These are phyloP conservation scores for Juncus effusus DNA, from an alignment of 176 grass and related monocot species.

Conservation along the genomic window DNA sequence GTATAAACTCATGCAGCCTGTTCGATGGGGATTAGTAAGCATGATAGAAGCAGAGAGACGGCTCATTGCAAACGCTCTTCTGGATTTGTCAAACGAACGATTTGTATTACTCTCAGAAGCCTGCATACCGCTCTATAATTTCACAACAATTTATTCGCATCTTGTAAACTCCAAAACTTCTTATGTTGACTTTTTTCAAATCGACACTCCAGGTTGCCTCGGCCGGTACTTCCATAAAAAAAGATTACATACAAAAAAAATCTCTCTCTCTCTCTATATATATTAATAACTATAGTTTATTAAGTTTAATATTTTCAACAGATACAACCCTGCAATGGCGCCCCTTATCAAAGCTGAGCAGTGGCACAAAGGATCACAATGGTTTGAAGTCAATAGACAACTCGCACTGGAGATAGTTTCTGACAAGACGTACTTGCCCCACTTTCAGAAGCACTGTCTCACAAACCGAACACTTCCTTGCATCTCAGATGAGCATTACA, in stretches of 20 bases:
- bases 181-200: constrained; percentile 21
- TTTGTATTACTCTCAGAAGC: constrained; percentile 41
- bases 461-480: neutral
- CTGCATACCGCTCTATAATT: constrained; percentile 43
- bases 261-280: too few relatives aligned
- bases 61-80: constrained; percentile 32
- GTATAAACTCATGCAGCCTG: constrained; percentile 17
- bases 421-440: constrained; percentile 25
- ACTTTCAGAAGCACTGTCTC: constrained; percentile 31
- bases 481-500: constrained; percentile 39
- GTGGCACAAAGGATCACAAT: constrained; percentile 31
- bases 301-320: too few relatives aligned
- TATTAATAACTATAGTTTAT: too few relatives aligned
- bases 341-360: constrained; percentile 34
- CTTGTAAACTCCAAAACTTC: constrained; percentile 29
- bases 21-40: constrained; percentile 27
- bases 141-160: constrained; percentile 36
- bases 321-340: neutral
- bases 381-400: constrained; percentile 27
- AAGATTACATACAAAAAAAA: too few relatives aligned
- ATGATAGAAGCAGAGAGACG: constrained; percentile 39
- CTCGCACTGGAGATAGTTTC: constrained; percentile 24
- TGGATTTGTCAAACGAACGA: constrained; percentile 34
- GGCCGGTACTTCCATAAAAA: constrained; percentile 28
- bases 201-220: neutral